Percentiles rank a stretch among this genome's conserved stretches.
Conservation (phyloP, 2,329 filamentous ascomycete genomes). For the Alternaria dauci region DNA sequence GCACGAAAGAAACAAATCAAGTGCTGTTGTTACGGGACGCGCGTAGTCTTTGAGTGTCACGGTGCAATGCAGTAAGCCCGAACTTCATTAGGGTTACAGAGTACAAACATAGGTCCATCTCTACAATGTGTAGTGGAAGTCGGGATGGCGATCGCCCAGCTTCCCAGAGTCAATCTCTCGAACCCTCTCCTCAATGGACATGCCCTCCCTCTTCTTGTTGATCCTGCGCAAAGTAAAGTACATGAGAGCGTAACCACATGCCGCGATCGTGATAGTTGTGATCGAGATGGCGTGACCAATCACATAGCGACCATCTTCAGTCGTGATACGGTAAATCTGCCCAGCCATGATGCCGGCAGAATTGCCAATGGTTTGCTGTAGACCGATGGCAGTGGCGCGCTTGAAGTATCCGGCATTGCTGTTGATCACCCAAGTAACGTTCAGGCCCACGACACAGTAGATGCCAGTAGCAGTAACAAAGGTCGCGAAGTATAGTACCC, state of each 20-base stretch:
- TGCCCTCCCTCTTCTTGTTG: neutral
- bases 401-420: neutral
- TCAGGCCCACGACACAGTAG: neutral
- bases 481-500: neutral
- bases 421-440: neutral
- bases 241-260: neutral
- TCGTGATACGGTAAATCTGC: neutral
- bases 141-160: constrained; percentile 61
- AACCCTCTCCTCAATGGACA: neutral
- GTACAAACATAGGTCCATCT: neutral
- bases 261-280: neutral
- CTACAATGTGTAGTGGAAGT: constrained; percentile 54
- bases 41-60: neutral
- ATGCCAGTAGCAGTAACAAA: neutral
- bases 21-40: neutral
- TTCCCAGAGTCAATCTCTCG: constrained; percentile 24
- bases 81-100: neutral
- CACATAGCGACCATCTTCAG: neutral
- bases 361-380: neutral
- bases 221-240: neutral
- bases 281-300: neutral
- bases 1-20: neutral
- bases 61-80: neutral
- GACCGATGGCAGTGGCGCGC: neutral
- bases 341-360: neutral